A percentile compares a stretch with the other conserved stretches of the same genome.
Evolutionary conservation across 2,329 filamentous ascomycete genomes (phyloP).

Genomic region (Pseudocercospora fuligena): DNA sequence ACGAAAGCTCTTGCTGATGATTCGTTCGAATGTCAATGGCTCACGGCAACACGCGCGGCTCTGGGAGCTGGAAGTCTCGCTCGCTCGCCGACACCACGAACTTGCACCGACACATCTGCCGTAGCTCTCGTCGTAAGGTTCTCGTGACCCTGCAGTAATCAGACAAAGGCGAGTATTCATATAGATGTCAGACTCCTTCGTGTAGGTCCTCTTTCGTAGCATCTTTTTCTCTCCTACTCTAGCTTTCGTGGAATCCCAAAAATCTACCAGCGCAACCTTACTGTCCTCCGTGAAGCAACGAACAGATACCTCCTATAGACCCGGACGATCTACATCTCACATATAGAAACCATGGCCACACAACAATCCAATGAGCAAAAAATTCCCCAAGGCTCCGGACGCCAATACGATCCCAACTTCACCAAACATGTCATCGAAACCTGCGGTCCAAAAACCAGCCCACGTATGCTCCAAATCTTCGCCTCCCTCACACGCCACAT

Average conservation of each 20-base stretch:
- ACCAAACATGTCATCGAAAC: slow-evolving; percentile 74
- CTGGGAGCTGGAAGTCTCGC: not conserved
- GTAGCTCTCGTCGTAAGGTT: slow-evolving; percentile 7
- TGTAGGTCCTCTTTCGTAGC: slow-evolving; percentile 2
- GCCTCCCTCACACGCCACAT: slow-evolving; percentile 70
- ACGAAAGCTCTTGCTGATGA: not conserved
- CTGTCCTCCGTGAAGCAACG: not conserved
- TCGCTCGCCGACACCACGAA: slow-evolving; percentile 4
- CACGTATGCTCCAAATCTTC: slow-evolving; percentile 68
- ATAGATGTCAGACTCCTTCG: slow-evolving; percentile 11
- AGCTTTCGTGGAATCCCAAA: not conserved
- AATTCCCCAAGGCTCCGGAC: slow-evolving; percentile 18
- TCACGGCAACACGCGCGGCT: not conserved
- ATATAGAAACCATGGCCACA: not conserved
- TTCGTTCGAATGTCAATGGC: slow-evolving; percentile 7
- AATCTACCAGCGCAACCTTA: not conserved
- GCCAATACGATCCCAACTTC: slow-evolving; percentile 74
- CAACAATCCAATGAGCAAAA: not conserved
- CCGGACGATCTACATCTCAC: not conserved
- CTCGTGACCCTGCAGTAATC: slow-evolving; percentile 15
- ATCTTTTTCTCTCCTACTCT: not conserved
- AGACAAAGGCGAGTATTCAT: slow-evolving; percentile 9
- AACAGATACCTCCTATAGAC: not conserved
- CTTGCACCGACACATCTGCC: slow-evolving; percentile 24
- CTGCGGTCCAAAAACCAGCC: slow-evolving; percentile 71